Evolutionary conservation across 2,329 filamentous ascomycete species (phyloP), one percentile per base, ranked within the genome.

Genomic region (Claviceps humidiphila): DNA sequence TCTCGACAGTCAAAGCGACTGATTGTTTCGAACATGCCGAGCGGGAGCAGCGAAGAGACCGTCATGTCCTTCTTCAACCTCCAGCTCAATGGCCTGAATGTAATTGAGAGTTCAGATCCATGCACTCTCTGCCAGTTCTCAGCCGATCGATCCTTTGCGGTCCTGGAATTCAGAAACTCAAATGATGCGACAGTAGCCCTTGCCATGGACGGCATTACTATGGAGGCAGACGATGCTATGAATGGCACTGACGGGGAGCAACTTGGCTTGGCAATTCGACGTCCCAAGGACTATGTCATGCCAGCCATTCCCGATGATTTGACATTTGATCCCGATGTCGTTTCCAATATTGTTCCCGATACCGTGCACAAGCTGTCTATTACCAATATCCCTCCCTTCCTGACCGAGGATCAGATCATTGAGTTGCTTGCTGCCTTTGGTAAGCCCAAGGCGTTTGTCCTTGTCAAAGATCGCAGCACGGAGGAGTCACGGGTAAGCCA

Each of bases 221-320:
- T 97, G 87, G 85, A 88, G 56, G 81, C 86, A 4, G 80, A 82
- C 51, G 81, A 85, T 58, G 69, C 73, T 51, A 70, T 71, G 30
- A 69, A 75, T 39, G 79, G 82, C 51, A 71, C 71, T 22, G 68
- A 74, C 34, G 78, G 81, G 50, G 72, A 72, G 3, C 74, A 71
- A 22, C 65, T 71, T 47, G 85, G 85, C 6, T 74, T 97, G 41
- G 76, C 82, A 39, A 89, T 97, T 59, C 82, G 83, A 57, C 81
- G 93, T 46, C 94, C 94, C 43, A 96, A 95, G 71, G 93, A 98
- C 67, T 98, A 97, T 68, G 95, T 97, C 60, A 89, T 95, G 51
- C 91, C 91, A 9, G 83, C 86, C 14, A 75, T 86, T 38, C 79
- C 80, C 1, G 86, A 90, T 47, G 84, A 89, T 26, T 77, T 80